A percentile compares a stretch with the other conserved stretches of the same genome.
phyloP scores from a whole-genome alignment of 495 filamentous ascomycete genomes.

The Neurospora intermedia region DNA sequence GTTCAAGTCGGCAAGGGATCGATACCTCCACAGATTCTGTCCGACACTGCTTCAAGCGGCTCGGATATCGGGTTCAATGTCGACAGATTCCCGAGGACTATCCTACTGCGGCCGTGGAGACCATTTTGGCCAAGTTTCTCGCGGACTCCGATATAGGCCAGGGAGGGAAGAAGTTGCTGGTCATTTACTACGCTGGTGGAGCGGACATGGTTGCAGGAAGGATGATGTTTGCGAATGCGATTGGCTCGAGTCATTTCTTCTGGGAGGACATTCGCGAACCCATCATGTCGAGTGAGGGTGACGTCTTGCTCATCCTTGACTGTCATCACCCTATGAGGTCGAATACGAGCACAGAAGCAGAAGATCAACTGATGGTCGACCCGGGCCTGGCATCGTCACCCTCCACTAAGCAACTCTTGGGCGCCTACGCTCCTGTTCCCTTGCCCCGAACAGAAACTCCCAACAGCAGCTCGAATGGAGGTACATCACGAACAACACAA shows the following conservation, averaged over 20 bases:
- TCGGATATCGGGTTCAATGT: slow-evolving; percentile 20
- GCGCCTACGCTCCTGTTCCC: slow-evolving; percentile 7
- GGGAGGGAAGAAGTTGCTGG: slow-evolving; percentile 2
- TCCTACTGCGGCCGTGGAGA: slow-evolving; percentile 17
- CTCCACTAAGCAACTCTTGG: slow-evolving; percentile 17
- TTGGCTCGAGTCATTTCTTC: slow-evolving; percentile 8
- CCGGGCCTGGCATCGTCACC: slow-evolving; percentile 6
- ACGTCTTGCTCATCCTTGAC: slow-evolving; percentile 19
- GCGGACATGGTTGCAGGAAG: slow-evolving; percentile 13
- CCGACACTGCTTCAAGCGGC: slow-evolving; percentile 11
- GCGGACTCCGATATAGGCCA: neutral
- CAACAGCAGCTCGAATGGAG: neutral
- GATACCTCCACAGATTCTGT: slow-evolving; percentile 9
- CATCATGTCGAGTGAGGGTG: slow-evolving; percentile 11
- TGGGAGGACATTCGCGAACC: slow-evolving; percentile 23
- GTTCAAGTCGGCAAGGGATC: neutral
- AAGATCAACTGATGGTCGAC: slow-evolving; percentile 8
- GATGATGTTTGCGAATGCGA: slow-evolving; percentile 13
- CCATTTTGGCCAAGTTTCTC: slow-evolving; percentile 15
- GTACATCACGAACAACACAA: neutral
- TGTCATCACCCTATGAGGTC: slow-evolving; percentile 2
- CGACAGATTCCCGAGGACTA: slow-evolving; percentile 16
- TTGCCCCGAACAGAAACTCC: neutral
- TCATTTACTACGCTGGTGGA: slow-evolving; percentile 18
- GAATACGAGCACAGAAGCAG: neutral